Evolutionary conservation across 2,329 filamentous ascomycete species (phyloP).

Genomic region (Neobulgaria alba): DNA sequence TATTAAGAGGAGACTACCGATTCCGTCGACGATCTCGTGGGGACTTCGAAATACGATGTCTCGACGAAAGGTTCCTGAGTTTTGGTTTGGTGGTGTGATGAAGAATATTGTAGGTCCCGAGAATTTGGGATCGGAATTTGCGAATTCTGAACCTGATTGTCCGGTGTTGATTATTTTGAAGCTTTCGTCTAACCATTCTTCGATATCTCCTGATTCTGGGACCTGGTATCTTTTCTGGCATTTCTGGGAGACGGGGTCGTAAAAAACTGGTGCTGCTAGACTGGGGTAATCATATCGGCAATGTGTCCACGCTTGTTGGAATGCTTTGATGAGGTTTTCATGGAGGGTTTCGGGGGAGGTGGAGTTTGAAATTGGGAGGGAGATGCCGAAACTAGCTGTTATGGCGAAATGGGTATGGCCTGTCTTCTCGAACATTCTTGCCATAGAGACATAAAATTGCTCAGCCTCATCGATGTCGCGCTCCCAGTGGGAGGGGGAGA

Average conservation of each 20-base stretch:
- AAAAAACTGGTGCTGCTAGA: slow-evolving; percentile 25
- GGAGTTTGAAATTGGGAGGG: slow-evolving; percentile 1
- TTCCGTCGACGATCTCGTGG: slow-evolving; percentile 35
- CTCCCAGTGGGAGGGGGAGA: slow-evolving; percentile 26
- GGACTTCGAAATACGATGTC: slow-evolving; percentile 29
- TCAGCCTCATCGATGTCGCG: slow-evolving; percentile 35
- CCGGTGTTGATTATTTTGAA: slow-evolving; percentile 21
- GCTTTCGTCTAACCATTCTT: slow-evolving; percentile 27
- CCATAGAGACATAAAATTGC: slow-evolving; percentile 33
- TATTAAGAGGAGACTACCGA: slow-evolving; percentile 31
- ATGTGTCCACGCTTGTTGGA: slow-evolving; percentile 30
- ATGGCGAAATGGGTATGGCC: slow-evolving; percentile 36
- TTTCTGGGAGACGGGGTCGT: slow-evolving; percentile 11
- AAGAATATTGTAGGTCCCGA: slow-evolving; percentile 29
- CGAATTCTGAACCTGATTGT: slow-evolving; percentile 28
- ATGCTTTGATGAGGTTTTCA: slow-evolving; percentile 23
- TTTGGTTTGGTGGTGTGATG: slow-evolving; percentile 13
- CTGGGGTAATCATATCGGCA: slow-evolving; percentile 30
- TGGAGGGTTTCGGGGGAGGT: not conserved
- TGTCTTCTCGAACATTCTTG: slow-evolving; percentile 29
- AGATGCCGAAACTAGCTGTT: slow-evolving; percentile 31
- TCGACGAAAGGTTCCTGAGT: not conserved
- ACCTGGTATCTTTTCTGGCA: slow-evolving; percentile 27
- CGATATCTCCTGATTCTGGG: slow-evolving; percentile 6
- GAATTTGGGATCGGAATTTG: slow-evolving; percentile 30